These are phyloP conservation scores for Agapanthus africanus DNA, from an alignment of 106 monocot species.

Conservation along the genomic window DNA sequence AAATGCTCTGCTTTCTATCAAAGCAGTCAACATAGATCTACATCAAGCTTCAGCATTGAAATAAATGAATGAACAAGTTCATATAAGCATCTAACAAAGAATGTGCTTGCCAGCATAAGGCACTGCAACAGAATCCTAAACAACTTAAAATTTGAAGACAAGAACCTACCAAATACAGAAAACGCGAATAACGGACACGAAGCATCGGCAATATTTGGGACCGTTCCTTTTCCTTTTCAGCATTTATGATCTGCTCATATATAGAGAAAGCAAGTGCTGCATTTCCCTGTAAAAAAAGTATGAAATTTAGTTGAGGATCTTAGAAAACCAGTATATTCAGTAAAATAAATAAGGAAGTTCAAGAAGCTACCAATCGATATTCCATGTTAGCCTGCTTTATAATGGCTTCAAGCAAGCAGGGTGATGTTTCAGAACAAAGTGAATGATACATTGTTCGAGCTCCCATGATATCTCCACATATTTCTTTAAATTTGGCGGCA, in stretches of 20 bases:
- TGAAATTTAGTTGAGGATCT: not conserved
- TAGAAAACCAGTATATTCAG: not conserved
- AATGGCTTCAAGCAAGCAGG: slow-evolving; percentile 64
- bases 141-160: not conserved
- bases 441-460: slow-evolving; percentile 70
- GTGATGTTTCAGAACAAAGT: slow-evolving; percentile 61
- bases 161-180: slow-evolving; percentile 56
- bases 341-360: not conserved
- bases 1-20: not conserved
- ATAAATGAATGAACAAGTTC: not conserved
- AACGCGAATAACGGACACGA: slow-evolving; percentile 64
- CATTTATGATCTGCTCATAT: slow-evolving; percentile 72
- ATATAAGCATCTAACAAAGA: too few relatives aligned
- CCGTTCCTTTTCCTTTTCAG: slow-evolving; percentile 67
- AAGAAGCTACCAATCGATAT: slow-evolving; percentile 56
- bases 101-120: too few relatives aligned
- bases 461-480: slow-evolving; percentile 60
- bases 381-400: slow-evolving; percentile 89
- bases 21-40: not conserved
- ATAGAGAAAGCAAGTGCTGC: slow-evolving; percentile 63
- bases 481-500: slow-evolving; percentile 86
- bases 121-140: too few relatives aligned
- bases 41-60: not conserved
- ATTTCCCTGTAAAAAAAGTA: slow-evolving; percentile 45
- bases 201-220: slow-evolving; percentile 68